phyloP scores from a whole-genome alignment of 441 rosid genomes.

The Mallotus repandus region DNA sequence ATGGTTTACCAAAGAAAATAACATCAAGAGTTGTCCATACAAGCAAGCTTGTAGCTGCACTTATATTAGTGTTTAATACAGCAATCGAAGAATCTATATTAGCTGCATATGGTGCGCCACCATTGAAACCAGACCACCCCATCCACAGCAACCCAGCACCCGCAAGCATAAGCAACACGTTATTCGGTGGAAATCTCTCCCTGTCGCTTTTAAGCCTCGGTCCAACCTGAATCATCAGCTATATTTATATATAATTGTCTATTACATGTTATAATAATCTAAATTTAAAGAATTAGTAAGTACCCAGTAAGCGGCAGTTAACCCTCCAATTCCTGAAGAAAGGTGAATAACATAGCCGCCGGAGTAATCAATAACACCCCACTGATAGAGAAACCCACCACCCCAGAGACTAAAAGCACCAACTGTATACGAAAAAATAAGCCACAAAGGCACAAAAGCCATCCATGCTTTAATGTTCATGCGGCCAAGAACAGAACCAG shows the following conservation, averaged over 20 bases:
- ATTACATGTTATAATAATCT: too few relatives aligned
- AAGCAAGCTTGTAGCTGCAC: constrained; percentile 87
- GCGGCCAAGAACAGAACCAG: constrained; percentile 79
- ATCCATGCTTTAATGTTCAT: constrained; percentile 88
- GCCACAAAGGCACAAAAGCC: constrained; percentile 87
- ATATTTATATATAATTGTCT: too few relatives aligned
- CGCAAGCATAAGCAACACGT: constrained; percentile 77
- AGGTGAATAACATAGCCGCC: constrained; percentile 87
- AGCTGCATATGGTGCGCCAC: constrained; percentile 90
- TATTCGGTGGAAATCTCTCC: constrained; percentile 89
- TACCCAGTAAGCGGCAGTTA: constrained; percentile 88
- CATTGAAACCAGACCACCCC: constrained; percentile 98
- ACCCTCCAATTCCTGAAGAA: constrained; percentile 72
- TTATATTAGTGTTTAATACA: constrained; percentile 65
- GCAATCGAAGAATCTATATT: constrained; percentile 61
- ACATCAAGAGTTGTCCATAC: constrained; percentile 82
- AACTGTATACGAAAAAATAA: constrained; percentile 66
- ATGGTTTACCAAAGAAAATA: constrained; percentile 75
- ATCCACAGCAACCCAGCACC: constrained; percentile 90
- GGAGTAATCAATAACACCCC: constrained; percentile 87
- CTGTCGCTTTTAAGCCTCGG: constrained; percentile 65
- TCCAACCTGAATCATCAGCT: constrained; percentile 52
- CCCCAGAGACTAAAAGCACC: constrained; percentile 88
- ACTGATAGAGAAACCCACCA: constrained; percentile 69
- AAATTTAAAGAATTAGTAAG: neutral